Evolutionary conservation across 129 eudicot species (phyloP).

Genomic region (Smallanthus sonchifolius): DNA sequence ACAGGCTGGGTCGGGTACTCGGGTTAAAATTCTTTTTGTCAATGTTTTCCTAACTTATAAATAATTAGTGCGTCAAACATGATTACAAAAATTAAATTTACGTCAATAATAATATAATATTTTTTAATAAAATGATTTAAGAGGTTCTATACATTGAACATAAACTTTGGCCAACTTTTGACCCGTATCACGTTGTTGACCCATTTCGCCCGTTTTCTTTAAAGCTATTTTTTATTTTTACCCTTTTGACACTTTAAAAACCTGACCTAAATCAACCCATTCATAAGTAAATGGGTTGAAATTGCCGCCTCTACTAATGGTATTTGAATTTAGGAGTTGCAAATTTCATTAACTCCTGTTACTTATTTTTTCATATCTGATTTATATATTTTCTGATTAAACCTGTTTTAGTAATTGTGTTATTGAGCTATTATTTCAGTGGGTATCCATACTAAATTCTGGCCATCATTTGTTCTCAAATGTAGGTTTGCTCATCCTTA

Average conservation of each 20-base stretch:
- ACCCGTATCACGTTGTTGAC: neutral
- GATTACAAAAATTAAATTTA: neutral
- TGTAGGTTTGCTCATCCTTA: constrained; percentile 87
- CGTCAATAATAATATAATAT: neutral
- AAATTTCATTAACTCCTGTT: neutral
- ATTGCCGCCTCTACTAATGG: neutral
- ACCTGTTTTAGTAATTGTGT: neutral
- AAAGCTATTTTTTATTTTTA: neutral
- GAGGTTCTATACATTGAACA: neutral
- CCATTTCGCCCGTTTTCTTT: neutral
- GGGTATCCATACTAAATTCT: constrained; percentile 1
- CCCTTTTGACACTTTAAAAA: neutral
- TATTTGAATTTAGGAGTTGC: neutral
- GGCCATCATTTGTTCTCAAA: constrained; percentile 12
- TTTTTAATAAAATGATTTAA: neutral
- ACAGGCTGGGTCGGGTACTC: neutral
- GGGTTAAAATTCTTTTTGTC: neutral
- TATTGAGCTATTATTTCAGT: neutral
- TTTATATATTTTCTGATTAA: neutral
- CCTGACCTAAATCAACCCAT: neutral
- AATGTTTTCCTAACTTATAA: neutral
- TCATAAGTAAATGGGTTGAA: neutral
- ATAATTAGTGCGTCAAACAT: neutral
- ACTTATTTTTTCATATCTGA: neutral
- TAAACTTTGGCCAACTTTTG: neutral